Conservation (phyloP, 345 rosid genomes). For the Microcos paniculata region DNA sequence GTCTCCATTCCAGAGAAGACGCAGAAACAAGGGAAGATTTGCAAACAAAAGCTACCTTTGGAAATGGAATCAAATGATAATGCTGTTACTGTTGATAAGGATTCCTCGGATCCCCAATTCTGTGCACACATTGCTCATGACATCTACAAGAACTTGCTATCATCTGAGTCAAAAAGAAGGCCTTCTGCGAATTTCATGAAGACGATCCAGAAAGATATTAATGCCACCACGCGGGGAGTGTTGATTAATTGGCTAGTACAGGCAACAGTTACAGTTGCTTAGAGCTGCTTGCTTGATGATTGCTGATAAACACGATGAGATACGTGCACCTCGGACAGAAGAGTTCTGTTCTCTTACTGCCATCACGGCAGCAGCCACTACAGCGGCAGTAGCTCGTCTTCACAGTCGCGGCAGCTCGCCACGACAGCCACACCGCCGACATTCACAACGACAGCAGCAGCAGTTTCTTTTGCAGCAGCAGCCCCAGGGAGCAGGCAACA, state of each 20-base stretch:
- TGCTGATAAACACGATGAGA: conserved; percentile 87
- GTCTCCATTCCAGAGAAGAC: too few species aligned
- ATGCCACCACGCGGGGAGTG: conserved; percentile 40
- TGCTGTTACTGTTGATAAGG: conserved; percentile 24
- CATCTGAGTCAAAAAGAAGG: conserved; percentile 37
- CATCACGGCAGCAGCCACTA: too few species aligned
- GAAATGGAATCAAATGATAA: conserved; percentile 18
- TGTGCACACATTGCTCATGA: conserved; percentile 37
- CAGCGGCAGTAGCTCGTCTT: too few species aligned
- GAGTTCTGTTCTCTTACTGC: conserved; percentile 88
- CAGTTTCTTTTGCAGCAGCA: too few species aligned
- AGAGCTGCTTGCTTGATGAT: conserved; percentile 90
- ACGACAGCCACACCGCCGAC: too few species aligned
- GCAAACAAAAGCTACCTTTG: background rate
- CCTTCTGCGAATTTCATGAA: conserved; percentile 44
- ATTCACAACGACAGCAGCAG: too few species aligned
- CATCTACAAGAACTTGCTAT: conserved; percentile 37
- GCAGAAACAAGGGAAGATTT: too few species aligned
- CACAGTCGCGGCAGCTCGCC: too few species aligned
- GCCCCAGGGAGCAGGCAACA: too few species aligned
- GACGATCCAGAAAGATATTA: conserved; percentile 34
- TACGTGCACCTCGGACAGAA: conserved; percentile 81
- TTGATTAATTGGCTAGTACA: conserved; percentile 53
- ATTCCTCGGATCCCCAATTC: conserved; percentile 37
- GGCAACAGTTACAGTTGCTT: conserved; percentile 74